phyloP scores from a whole-genome alignment of 2,329 filamentous ascomycete species.

The Fonsecaea nubica region DNA sequence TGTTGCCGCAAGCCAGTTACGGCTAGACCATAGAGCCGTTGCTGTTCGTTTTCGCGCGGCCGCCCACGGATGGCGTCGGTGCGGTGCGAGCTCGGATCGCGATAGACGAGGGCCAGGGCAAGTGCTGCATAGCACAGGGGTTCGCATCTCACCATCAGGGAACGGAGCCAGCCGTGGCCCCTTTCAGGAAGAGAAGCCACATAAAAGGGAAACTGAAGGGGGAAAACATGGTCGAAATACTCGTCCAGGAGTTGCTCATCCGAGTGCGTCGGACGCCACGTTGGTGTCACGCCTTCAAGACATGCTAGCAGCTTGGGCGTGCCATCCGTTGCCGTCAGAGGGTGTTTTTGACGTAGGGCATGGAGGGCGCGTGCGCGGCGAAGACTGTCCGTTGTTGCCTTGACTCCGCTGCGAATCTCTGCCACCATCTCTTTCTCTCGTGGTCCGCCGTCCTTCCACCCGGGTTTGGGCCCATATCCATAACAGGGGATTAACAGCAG shows the following conservation, averaged over 20 bases:
- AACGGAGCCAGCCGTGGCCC: slow-evolving; percentile 6
- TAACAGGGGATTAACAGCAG: slow-evolving; percentile 6
- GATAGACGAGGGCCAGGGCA: slow-evolving; percentile 7
- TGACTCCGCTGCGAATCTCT: slow-evolving; percentile 18
- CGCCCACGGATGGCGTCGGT: neutral
- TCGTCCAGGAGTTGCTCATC: slow-evolving; percentile 3
- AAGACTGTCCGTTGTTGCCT: slow-evolving; percentile 4
- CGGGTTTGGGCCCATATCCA: neutral
- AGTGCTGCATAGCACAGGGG: slow-evolving; percentile 7
- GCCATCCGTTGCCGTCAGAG: neutral
- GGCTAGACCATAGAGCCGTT: neutral
- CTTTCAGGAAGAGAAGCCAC: slow-evolving; percentile 5
- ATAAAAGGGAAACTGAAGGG: slow-evolving; percentile 7
- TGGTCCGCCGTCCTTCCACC: slow-evolving; percentile 12
- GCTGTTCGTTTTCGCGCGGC: neutral
- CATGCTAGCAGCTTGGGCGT: neutral
- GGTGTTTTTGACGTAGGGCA: neutral
- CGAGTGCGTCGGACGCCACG: slow-evolving; percentile 4
- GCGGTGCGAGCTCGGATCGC: neutral
- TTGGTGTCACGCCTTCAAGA: neutral
- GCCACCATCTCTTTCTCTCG: slow-evolving; percentile 15
- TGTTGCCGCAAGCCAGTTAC: slow-evolving; percentile 2
- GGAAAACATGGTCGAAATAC: slow-evolving; percentile 6
- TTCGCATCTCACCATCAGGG: slow-evolving; percentile 1
- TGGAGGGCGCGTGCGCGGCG: slow-evolving; percentile 5